These are phyloP conservation scores for Hyaloscypha finlandica DNA, from an alignment of 495 filamentous ascomycete genomes.

Conservation along the genomic window DNA sequence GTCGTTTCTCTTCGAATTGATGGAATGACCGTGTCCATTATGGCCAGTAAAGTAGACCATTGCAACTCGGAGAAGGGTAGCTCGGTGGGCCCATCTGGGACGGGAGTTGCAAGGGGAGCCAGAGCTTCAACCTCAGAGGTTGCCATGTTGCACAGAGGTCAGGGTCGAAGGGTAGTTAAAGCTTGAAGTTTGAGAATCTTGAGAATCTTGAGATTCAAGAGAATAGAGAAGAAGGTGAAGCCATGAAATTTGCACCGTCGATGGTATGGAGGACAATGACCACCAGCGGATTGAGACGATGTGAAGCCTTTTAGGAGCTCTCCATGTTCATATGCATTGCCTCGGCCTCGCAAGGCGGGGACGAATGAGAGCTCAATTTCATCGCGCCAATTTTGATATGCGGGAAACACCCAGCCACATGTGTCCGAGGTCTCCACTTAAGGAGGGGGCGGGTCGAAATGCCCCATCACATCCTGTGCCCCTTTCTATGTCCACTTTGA, in stretches of 20 bases:
- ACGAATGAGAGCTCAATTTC: not conserved
- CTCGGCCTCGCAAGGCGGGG: not conserved
- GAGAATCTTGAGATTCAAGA: not conserved
- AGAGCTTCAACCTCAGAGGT: not conserved
- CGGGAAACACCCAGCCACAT: not conserved
- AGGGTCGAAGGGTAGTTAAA: not conserved
- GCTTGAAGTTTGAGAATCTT: not conserved
- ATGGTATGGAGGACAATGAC: not conserved
- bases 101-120: slow-evolving; percentile 10
- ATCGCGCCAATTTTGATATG: not conserved
- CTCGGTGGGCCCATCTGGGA: slow-evolving; percentile 12
- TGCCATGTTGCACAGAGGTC: slow-evolving; percentile 4
- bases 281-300: not conserved
- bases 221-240: not conserved
- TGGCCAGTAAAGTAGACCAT: slow-evolving; percentile 57
- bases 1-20: slow-evolving; percentile 40
- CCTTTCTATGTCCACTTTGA: too few species aligned
- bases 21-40: slow-evolving; percentile 58
- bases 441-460: too few species aligned
- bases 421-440: not conserved
- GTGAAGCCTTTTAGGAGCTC: not conserved
- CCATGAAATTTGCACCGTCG: not conserved
- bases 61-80: slow-evolving; percentile 46
- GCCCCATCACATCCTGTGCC: too few species aligned
- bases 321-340: not conserved